phyloP scores from a whole-genome alignment of 208 protist genomes.

The Trichomonas vaginalis region DNA sequence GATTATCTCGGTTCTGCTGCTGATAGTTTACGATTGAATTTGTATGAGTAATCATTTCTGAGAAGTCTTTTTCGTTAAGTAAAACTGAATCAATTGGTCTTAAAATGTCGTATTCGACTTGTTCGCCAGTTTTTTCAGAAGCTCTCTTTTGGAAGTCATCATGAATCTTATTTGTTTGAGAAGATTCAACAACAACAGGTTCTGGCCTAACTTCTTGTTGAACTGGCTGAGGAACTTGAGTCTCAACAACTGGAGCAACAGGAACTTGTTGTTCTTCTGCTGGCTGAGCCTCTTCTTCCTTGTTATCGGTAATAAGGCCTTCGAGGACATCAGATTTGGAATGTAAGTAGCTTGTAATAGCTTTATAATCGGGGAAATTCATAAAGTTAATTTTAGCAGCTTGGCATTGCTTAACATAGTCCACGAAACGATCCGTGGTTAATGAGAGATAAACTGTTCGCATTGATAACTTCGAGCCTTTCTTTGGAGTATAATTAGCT shows the following conservation, averaged over 20 bases:
- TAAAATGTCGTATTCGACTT: neutral
- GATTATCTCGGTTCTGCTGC: neutral
- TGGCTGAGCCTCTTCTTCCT: neutral
- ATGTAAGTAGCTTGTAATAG: neutral
- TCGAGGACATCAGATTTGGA: neutral
- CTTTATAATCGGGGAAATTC: neutral
- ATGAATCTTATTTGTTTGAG: neutral
- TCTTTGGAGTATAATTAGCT: neutral
- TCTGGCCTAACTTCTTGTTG: neutral
- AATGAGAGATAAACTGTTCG: neutral
- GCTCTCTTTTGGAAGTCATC: neutral
- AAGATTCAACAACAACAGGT: neutral
- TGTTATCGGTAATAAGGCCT: neutral
- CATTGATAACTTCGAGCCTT: neutral
- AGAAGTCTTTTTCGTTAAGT: neutral
- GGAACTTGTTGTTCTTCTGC: neutral
- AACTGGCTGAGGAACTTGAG: neutral
- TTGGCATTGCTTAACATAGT: neutral
- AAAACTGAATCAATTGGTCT: neutral
- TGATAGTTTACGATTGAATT: neutral
- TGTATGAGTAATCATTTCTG: neutral
- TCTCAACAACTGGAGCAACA: neutral
- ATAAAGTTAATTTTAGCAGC: neutral
- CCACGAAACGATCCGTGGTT: neutral
- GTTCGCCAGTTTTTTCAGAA: neutral